Evolutionary conservation across 2,329 filamentous ascomycete species (phyloP).

Genomic region (Penicillium polonicum): DNA sequence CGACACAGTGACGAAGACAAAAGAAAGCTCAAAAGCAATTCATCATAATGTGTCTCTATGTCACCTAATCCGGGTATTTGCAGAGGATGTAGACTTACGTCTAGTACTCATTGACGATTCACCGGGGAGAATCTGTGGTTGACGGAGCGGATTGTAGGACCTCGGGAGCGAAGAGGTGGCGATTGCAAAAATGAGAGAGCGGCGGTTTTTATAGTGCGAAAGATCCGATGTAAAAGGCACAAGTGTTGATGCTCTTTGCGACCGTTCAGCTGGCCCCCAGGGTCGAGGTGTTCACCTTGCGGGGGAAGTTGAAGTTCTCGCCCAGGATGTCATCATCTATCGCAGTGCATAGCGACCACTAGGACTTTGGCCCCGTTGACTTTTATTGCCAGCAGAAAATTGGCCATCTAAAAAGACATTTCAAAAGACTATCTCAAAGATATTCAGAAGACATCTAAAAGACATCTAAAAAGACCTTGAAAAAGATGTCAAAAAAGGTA

Average conservation of each 20-base stretch:
- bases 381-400: background rate
- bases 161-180: background rate
- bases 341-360: background rate
- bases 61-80: background rate
- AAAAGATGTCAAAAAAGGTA: background rate
- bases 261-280: background rate
- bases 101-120: background rate
- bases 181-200: background rate
- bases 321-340: slow-evolving; percentile 1
- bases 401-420: background rate
- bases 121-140: background rate
- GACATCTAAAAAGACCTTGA: background rate
- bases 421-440: background rate
- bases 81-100: background rate
- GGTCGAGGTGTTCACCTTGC: background rate
- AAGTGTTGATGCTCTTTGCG: background rate
- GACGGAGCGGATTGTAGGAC: background rate
- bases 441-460: too few species aligned
- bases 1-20: background rate
- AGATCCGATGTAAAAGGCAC: background rate
- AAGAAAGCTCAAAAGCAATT: background rate
- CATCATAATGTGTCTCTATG: background rate
- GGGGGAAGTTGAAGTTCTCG: slow-evolving; percentile 11
- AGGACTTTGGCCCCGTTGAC: background rate
- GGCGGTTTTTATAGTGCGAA: background rate